A percentile compares a stretch with the other conserved stretches of the same genome.
These are phyloP conservation scores for Claviceps maximensis DNA, from an alignment of 2,329 filamentous ascomycete genomes.

Conservation along the genomic window DNA sequence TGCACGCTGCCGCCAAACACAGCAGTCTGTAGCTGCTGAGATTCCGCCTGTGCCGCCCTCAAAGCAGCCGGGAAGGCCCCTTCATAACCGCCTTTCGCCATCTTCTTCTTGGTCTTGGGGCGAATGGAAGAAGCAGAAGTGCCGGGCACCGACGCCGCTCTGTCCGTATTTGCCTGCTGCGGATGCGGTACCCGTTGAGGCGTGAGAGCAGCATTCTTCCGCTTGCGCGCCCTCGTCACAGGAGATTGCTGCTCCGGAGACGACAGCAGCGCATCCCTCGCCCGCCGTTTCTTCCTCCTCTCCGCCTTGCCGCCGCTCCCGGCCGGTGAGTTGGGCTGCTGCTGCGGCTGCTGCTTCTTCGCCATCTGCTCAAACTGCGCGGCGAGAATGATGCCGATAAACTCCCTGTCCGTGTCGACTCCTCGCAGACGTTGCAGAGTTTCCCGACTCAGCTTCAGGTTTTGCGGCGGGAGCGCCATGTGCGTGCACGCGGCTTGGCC, in stretches of 20 bases:
- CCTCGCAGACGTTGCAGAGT: constrained; percentile 4
- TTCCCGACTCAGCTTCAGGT: constrained; percentile 5
- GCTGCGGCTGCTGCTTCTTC: neutral
- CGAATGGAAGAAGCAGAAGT: neutral
- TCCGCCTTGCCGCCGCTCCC: neutral
- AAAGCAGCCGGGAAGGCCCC: too few species aligned
- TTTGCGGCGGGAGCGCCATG: constrained; percentile 6
- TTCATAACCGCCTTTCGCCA: neutral
- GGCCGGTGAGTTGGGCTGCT: neutral
- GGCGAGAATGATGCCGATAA: neutral
- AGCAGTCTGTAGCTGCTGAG: neutral
- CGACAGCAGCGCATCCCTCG: neutral
- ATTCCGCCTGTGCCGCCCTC: neutral
- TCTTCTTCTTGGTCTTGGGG: neutral
- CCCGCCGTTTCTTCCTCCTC: neutral
- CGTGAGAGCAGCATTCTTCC: neutral
- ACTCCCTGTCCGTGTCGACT: neutral
- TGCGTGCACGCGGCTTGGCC: constrained; percentile 7
- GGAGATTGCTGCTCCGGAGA: neutral
- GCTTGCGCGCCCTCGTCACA: neutral
- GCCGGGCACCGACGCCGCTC: neutral
- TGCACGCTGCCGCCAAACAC: too few species aligned
- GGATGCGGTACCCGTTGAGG: neutral
- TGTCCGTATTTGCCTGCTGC: neutral
- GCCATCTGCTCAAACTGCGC: neutral